Base-by-base conservation (phyloP, 805 yeast genomes). In the Suhomyces kilbournensis region DNA sequence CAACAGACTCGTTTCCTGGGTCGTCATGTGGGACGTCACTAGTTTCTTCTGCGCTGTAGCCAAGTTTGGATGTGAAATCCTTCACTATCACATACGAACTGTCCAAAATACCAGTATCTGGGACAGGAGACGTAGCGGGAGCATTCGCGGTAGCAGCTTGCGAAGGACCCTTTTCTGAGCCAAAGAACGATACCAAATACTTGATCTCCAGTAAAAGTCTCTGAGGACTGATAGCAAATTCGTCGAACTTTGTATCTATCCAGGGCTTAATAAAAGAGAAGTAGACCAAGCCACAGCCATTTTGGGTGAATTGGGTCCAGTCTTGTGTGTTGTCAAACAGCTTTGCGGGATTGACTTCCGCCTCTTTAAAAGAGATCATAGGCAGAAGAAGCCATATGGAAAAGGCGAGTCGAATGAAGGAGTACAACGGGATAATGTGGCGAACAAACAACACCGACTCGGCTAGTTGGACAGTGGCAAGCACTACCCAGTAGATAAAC, bases 321-420 rank as follows among this genome's bases (percentile, higher is more conserved):
- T 70, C 72, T 8, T 51, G 53, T 25, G 48, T 42, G 40, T 55
- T 48, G 32, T 60, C 51, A 46, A 48, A 51, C 46, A 45, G 47
- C 20, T 32, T 35, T 7, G 48, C 3, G 9, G 43, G n/a, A 8
- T 46, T 44, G 12, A 22, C 32, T 22, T 15, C 38, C 0, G 47
- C 17, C 10, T 40, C 43, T 25, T 52, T 54, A 42, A 52, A 43
- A 35, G 59, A 54, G 12, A 71, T 58, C 55, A 76, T 59, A 6
- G 83, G 81, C 28, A 80, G 68, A 4, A 85, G 79, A 46, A 89
- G 72, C 92, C 92, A 87, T 10, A 79, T 61, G 30, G 81, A 76
- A 42, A 81, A 61, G 25, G 74, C 75, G 3, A 85, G 61, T 51
- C 78, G 75, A 34, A 77, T 43, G 1, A 86, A 60, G 3, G 79